Conservation (phyloP, 345 rosid species). For the Salix arbutifolia region DNA sequence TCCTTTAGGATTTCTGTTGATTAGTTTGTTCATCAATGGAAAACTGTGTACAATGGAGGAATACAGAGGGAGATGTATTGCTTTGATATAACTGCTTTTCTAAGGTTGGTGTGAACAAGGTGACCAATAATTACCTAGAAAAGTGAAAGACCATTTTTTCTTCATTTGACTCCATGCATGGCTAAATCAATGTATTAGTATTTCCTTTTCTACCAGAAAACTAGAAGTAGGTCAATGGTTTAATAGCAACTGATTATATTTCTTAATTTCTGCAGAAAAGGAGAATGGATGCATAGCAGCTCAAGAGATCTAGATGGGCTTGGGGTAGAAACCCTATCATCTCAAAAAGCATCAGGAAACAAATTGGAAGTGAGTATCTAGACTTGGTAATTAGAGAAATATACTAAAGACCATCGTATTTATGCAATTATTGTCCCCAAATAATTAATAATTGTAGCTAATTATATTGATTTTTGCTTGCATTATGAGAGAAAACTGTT, state of each 20-base stretch:
- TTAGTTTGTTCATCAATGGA: background rate
- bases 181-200: too few species aligned
- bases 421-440: background rate
- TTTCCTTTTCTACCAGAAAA: background rate
- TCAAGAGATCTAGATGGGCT: slow-evolving; percentile 6
- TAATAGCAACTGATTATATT: background rate
- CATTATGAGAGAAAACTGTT: background rate
- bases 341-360: slow-evolving; percentile 8
- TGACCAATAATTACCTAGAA: background rate
- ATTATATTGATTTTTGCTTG: background rate
- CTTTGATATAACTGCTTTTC: background rate
- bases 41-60: too few species aligned
- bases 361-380: slow-evolving; percentile 17
- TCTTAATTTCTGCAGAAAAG: slow-evolving; percentile 20
- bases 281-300: slow-evolving; percentile 16
- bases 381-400: background rate
- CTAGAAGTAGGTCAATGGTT: background rate
- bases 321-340: slow-evolving; percentile 1
- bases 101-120: background rate
- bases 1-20: background rate
- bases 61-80: too few species aligned
- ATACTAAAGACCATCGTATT: background rate
- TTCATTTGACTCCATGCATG: background rate
- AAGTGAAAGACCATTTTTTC: background rate
- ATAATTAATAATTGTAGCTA: background rate